Evolutionary conservation across 768 basidiomycete species (phyloP).

Genomic region (Boletus rubroflammeus): DNA sequence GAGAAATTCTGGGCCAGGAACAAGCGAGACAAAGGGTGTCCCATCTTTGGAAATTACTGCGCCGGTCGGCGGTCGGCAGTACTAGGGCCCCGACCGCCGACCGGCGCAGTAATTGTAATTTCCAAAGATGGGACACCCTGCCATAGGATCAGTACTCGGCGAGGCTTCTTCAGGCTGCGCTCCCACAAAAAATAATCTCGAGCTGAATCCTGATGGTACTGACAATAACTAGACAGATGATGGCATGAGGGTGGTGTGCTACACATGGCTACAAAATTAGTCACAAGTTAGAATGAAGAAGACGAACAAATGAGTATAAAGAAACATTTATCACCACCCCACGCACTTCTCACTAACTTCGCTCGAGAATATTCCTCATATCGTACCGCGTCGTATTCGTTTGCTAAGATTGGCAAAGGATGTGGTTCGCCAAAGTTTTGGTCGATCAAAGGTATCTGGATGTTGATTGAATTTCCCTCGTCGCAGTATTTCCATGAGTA

Average conservation of each 20-base stretch:
- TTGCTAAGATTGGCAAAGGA: slow-evolving; percentile 28
- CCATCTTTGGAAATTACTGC: slow-evolving; percentile 13
- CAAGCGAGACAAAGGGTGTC: slow-evolving; percentile 21
- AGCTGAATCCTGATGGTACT: neutral
- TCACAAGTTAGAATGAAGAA: slow-evolving; percentile 1
- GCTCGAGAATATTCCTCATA: slow-evolving; percentile 11
- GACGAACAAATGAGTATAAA: slow-evolving; percentile 1
- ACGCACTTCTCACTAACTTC: neutral
- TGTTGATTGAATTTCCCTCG: slow-evolving; percentile 53
- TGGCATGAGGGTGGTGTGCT: neutral
- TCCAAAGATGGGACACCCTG: no score
- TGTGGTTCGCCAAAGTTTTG: slow-evolving; percentile 42
- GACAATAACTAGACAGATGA: neutral
- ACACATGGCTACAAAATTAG: slow-evolving; percentile 1
- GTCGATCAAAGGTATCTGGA: slow-evolving; percentile 45
- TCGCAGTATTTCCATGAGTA: slow-evolving; percentile 63
- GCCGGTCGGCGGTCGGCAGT: neutral
- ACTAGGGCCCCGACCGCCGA: no score
- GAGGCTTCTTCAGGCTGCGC: neutral
- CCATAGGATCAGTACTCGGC: neutral
- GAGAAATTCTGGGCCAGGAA: neutral
- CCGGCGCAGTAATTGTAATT: no score
- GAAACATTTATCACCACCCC: neutral
- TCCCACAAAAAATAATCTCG: neutral
- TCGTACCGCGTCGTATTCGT: slow-evolving; percentile 33